Conservation (phyloP, 768 basidiomycete species). For the Paxillus involutus region DNA sequence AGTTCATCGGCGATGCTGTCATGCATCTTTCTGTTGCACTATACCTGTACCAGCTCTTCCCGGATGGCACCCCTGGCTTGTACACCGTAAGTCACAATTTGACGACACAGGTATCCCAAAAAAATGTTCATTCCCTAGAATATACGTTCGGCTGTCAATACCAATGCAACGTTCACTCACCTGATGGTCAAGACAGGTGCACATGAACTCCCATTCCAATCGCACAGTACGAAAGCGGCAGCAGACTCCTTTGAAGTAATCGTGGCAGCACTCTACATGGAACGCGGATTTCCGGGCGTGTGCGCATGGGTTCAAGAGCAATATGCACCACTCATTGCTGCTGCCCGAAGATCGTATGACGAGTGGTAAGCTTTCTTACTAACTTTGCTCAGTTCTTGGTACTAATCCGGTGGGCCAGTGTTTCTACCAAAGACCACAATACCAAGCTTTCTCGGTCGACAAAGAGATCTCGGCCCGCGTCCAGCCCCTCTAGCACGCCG, state of each 20-base stretch:
- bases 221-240: constrained; percentile 34
- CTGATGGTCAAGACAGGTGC: constrained; percentile 37
- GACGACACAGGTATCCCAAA: neutral
- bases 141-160: constrained; percentile 24
- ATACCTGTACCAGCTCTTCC: constrained; percentile 35
- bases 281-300: constrained; percentile 38
- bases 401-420: constrained; percentile 14
- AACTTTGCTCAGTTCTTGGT: neutral
- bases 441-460: constrained; percentile 1
- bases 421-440: constrained; percentile 2
- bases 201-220: constrained; percentile 17
- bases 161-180: constrained; percentile 39
- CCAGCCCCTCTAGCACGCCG: constrained; percentile 5
- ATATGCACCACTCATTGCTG: constrained; percentile 38
- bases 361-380: constrained; percentile 18
- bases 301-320: constrained; percentile 38
- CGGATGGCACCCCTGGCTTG: constrained; percentile 31
- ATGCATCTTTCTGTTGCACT: constrained; percentile 43
- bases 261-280: constrained; percentile 42
- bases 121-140: constrained; percentile 9
- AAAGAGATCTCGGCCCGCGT: constrained; percentile 11
- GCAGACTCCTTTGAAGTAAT: constrained; percentile 50
- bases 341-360: constrained; percentile 28
- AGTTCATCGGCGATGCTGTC: constrained; percentile 48
- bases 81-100: constrained; percentile 33